Conservation (phyloP, 768 basidiomycete species). For the Amanita rubescens region DNA sequence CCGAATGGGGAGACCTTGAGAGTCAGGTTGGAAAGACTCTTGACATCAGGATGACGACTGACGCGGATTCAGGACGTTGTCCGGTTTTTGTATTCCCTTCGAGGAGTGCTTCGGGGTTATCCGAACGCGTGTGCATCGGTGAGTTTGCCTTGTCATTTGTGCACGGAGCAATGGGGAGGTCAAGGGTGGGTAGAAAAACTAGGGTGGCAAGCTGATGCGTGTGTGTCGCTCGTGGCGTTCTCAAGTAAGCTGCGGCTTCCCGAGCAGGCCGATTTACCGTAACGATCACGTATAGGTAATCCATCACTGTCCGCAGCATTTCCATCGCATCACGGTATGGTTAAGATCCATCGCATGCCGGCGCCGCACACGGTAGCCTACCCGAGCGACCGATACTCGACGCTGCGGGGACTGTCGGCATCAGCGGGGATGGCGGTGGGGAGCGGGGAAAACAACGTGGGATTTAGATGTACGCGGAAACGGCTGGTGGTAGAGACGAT, state of each 20-base stretch:
- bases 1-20: constrained; percentile 60
- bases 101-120: constrained; percentile 48
- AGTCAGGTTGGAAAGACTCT: constrained; percentile 37
- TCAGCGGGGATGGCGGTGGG: constrained; percentile 44
- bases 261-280: constrained; percentile 1
- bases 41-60: background rate
- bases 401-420: constrained; percentile 70
- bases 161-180: constrained; percentile 50
- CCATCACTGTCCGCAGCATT: constrained; percentile 69
- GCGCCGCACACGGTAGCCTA: constrained; percentile 65
- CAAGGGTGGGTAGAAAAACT: constrained; percentile 71
- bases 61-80: constrained; percentile 47
- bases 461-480: constrained; percentile 88
- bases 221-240: constrained; percentile 70
- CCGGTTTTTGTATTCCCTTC: constrained; percentile 64
- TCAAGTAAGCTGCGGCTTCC: constrained; percentile 48
- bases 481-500: constrained; percentile 86
- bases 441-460: constrained; percentile 93
- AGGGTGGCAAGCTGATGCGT: constrained; percentile 72
- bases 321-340: constrained; percentile 80
- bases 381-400: constrained; percentile 77
- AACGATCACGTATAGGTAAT: constrained; percentile 43
- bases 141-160: constrained; percentile 58
- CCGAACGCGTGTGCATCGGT: constrained; percentile 60
- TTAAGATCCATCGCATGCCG: constrained; percentile 73